Evolutionary conservation across 2,329 filamentous ascomycete species (phyloP).

Genomic region (Penicillium brevicompactum): DNA sequence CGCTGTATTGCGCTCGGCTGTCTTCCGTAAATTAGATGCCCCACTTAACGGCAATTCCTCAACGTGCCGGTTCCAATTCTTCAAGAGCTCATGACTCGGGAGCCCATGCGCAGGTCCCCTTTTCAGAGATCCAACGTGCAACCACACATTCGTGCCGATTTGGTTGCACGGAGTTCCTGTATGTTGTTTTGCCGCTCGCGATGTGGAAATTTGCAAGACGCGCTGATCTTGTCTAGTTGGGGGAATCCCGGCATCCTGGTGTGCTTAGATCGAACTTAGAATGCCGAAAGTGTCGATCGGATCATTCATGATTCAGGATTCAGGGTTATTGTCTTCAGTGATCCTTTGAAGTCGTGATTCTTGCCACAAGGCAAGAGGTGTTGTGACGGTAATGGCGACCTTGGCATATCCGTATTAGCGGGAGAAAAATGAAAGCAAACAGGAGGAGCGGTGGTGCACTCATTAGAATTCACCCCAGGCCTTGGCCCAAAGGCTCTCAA

Average conservation of each 20-base stretch:
- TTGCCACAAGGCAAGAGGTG: not conserved
- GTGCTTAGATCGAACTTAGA: not conserved
- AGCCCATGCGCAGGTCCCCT: not conserved
- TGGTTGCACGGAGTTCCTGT: not conserved
- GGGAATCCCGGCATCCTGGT: not conserved
- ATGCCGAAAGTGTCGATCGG: slow-evolving; percentile 15
- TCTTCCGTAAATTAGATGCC: not conserved
- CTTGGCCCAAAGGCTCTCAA: not conserved
- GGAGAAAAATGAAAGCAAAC: not conserved
- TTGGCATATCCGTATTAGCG: too few species aligned
- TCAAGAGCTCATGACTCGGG: not conserved
- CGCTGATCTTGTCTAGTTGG: not conserved
- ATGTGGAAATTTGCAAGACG: not conserved
- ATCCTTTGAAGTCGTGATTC: not conserved
- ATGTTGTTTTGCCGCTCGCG: not conserved
- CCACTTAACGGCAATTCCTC: not conserved
- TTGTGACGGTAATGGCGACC: too few species aligned
- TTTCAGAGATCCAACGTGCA: too few species aligned
- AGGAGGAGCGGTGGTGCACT: not conserved
- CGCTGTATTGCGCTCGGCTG: not conserved
- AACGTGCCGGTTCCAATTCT: not conserved
- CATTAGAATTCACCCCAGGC: not conserved
- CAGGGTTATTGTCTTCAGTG: not conserved
- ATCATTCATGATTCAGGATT: not conserved
- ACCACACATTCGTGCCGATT: not conserved